A percentile compares a stretch with the other conserved stretches of the same genome.
Evolutionary conservation across 139 green algal genomes (phyloP).

Genomic region (Tetratostichococcus sp.): DNA sequence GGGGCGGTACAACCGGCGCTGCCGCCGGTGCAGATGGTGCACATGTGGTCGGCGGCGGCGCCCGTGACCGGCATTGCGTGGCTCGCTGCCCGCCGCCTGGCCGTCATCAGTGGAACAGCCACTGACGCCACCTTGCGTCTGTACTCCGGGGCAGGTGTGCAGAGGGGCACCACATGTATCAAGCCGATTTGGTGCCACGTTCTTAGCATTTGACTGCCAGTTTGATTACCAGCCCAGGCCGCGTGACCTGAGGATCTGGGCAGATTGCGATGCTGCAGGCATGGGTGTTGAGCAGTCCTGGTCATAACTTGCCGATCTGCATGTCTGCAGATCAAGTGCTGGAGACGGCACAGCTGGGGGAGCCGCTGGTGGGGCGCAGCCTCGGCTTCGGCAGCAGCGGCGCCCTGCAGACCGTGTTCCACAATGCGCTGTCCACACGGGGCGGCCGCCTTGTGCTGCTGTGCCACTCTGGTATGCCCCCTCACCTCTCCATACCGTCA

Average conservation of each 20-base stretch:
- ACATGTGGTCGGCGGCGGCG: neutral
- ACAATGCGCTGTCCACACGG: neutral
- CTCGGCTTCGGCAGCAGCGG: neutral
- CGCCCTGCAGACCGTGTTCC: neutral
- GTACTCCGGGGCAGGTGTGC: neutral
- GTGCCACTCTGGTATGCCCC: neutral
- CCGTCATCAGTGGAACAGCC: neutral
- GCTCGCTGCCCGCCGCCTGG: neutral
- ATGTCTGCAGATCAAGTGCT: neutral
- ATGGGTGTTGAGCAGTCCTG: too few species aligned
- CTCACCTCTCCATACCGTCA: too few species aligned
- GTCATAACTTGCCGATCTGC: neutral
- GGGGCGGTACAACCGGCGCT: neutral
- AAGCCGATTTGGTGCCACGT: too few species aligned
- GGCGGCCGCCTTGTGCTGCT: neutral
- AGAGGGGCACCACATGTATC: too few species aligned
- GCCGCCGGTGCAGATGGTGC: neutral
- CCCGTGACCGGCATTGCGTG: neutral
- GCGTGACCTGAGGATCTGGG: too few species aligned
- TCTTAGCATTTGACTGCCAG: too few species aligned
- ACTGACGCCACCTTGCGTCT: neutral
- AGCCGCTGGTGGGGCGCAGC: neutral
- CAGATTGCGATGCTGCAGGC: too few species aligned
- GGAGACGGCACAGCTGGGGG: neutral
- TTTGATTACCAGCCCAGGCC: too few species aligned